Conservation (phyloP, 352 stramenopile genomes). For the Globisporangium cystogenes region DNA sequence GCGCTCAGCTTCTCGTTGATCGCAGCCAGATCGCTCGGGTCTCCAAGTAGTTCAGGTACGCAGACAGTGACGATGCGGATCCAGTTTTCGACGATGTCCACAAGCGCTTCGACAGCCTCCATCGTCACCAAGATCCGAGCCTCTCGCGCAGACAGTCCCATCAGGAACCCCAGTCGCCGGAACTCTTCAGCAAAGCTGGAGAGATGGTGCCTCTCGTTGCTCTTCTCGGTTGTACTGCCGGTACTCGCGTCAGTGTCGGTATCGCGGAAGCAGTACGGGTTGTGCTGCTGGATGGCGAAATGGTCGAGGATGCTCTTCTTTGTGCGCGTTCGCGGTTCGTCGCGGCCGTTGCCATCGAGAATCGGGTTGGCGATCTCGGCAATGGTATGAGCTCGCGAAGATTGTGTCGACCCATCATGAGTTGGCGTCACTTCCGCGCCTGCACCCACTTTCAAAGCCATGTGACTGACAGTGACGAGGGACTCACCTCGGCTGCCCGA, state of each 20-base stretch:
- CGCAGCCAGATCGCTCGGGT: not conserved
- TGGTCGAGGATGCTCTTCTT: slow-evolving; percentile 73
- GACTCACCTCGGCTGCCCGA: slow-evolving; percentile 62
- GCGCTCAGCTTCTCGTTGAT: not conserved
- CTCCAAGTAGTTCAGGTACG: slow-evolving; percentile 36
- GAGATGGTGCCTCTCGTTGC: slow-evolving; percentile 9
- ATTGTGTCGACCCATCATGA: slow-evolving; percentile 17
- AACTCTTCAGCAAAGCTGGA: slow-evolving; percentile 48
- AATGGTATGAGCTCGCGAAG: not conserved
- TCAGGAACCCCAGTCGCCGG: slow-evolving; percentile 39
- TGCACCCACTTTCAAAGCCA: slow-evolving; percentile 46
- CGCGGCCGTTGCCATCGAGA: not conserved
- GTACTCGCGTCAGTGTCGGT: slow-evolving; percentile 20
- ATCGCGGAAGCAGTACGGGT: slow-evolving; percentile 69
- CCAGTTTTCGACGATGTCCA: slow-evolving; percentile 68
- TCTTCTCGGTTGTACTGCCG: slow-evolving; percentile 11
- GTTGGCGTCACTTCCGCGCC: slow-evolving; percentile 19
- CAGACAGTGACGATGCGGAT: slow-evolving; percentile 35
- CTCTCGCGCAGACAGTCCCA: slow-evolving; percentile 51
- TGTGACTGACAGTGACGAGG: slow-evolving; percentile 49
- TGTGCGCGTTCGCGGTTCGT: slow-evolving; percentile 9
- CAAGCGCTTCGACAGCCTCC: slow-evolving; percentile 44
- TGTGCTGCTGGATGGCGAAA: slow-evolving; percentile 65
- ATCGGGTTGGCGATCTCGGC: not conserved
- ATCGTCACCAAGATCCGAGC: slow-evolving; percentile 58